Percentiles rank a stretch among this genome's conserved stretches.
Evolutionary conservation across 495 filamentous ascomycete genomes (phyloP).

Genomic region (Pseudoneurospora amorphoporcata): DNA sequence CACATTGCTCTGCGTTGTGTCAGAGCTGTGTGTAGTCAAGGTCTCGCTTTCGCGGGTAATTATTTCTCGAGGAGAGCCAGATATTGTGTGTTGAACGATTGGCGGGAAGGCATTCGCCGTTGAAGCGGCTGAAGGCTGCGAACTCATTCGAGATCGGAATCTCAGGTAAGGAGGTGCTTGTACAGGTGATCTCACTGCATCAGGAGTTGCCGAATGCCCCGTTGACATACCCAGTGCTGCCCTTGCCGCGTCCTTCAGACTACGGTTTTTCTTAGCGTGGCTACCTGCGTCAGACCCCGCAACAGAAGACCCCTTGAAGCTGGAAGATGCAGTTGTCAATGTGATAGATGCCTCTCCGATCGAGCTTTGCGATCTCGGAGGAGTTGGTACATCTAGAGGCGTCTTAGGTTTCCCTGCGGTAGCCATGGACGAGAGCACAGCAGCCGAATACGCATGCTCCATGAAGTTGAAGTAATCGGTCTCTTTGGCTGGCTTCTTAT

Average conservation of each 20-base stretch:
- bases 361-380: conserved; percentile 11
- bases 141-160: conserved; percentile 10
- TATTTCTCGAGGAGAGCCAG: not conserved
- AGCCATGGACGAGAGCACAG: not conserved
- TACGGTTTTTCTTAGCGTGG: conserved; percentile 15
- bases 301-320: conserved; percentile 8
- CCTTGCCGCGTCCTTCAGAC: conserved; percentile 16
- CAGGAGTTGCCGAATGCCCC: not conserved
- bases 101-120: not conserved
- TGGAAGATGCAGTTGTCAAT: not conserved
- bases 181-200: not conserved
- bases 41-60: not conserved
- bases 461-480: conserved; percentile 18
- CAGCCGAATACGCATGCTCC: conserved; percentile 7
- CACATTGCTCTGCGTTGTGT: not conserved
- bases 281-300: conserved; percentile 5
- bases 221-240: conserved; percentile 15
- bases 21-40: not conserved
- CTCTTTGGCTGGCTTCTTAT: conserved; percentile 2
- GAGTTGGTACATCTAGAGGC: conserved; percentile 1
- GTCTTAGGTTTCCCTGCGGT: not conserved
- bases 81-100: not conserved
- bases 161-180: conserved; percentile 7
- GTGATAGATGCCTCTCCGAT: not conserved
- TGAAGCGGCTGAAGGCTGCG: not conserved